phyloP scores from a whole-genome alignment of 345 rosid species.

The Pugionium cornutum region DNA sequence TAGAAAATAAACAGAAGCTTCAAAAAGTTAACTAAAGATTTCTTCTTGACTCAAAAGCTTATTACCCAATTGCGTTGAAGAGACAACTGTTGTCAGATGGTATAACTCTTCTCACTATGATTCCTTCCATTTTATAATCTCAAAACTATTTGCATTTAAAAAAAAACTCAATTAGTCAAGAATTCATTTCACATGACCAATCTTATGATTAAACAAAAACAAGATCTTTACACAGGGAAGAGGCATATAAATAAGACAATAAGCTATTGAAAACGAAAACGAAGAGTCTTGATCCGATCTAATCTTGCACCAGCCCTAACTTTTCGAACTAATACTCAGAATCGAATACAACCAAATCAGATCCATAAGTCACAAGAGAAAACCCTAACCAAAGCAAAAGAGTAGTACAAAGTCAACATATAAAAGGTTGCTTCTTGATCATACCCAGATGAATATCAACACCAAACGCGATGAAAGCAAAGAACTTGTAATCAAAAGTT shows the following conservation, averaged over 20 bases:
- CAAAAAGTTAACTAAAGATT: no score
- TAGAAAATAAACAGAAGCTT: constrained; percentile 28
- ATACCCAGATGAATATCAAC: constrained; percentile 34
- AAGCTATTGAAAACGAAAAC: constrained; percentile 1
- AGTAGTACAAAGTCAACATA: neutral
- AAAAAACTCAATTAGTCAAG: constrained; percentile 15
- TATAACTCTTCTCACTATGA: constrained; percentile 76
- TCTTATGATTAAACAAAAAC: neutral
- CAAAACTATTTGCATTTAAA: constrained; percentile 8
- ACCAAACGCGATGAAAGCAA: constrained; percentile 18
- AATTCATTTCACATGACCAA: neutral
- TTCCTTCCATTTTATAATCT: constrained; percentile 52
- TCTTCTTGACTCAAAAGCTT: neutral
- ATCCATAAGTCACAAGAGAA: neutral
- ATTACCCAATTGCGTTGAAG: constrained; percentile 89
- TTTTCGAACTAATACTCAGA: neutral
- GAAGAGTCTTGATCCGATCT: constrained; percentile 30
- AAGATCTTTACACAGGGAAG: constrained; percentile 12
- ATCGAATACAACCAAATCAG: constrained; percentile 14
- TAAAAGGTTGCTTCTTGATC: constrained; percentile 20
- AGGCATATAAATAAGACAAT: neutral
- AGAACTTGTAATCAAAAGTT: neutral
- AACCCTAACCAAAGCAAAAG: neutral
- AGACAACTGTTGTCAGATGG: constrained; percentile 98
- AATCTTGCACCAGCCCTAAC: neutral